Conservation (phyloP, 352 stramenopile genomes). For the Phytophthora tentaculata region DNA sequence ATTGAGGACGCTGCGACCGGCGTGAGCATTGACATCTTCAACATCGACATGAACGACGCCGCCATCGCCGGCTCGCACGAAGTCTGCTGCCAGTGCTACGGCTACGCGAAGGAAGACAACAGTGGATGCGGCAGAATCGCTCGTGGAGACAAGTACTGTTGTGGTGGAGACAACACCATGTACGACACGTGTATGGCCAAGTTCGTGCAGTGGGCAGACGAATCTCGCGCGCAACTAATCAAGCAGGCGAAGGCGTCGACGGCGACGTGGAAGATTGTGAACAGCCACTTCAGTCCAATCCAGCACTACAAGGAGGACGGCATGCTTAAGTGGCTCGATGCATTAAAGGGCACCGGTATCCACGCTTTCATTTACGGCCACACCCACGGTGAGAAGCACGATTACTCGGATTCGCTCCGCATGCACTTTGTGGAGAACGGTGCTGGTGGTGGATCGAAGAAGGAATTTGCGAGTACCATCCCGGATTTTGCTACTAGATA, state of each 20-base stretch:
- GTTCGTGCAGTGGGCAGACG: constrained; percentile 12
- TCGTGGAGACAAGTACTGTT: constrained; percentile 19
- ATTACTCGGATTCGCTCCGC: constrained; percentile 19
- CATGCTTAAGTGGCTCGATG: constrained; percentile 28
- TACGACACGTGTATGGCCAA: constrained; percentile 16
- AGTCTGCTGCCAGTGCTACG: constrained; percentile 41
- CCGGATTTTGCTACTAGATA: constrained; percentile 10
- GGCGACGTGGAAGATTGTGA: constrained; percentile 20
- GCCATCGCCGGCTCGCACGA: constrained; percentile 50
- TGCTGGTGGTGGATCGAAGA: constrained; percentile 24
- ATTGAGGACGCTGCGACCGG: constrained; percentile 32
- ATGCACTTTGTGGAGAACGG: constrained; percentile 29
- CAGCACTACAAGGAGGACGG: constrained; percentile 17
- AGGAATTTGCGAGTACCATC: constrained; percentile 13
- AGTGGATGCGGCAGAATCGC: constrained; percentile 2
- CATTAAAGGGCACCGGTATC: constrained; percentile 9
- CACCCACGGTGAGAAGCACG: no score
- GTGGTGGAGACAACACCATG: constrained; percentile 12
- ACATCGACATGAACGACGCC: constrained; percentile 65
- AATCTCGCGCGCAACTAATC: constrained; percentile 11
- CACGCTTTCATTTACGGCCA: constrained; percentile 25
- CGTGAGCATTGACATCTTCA: constrained; percentile 64
- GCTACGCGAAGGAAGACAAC: constrained; percentile 9
- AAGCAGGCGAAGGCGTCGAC: constrained; percentile 6
- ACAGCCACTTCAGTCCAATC: constrained; percentile 2